Percentiles rank a stretch among this genome's conserved stretches.
phyloP scores from a whole-genome alignment of 306 rosid species.

The Astragalus glycyphyllos region DNA sequence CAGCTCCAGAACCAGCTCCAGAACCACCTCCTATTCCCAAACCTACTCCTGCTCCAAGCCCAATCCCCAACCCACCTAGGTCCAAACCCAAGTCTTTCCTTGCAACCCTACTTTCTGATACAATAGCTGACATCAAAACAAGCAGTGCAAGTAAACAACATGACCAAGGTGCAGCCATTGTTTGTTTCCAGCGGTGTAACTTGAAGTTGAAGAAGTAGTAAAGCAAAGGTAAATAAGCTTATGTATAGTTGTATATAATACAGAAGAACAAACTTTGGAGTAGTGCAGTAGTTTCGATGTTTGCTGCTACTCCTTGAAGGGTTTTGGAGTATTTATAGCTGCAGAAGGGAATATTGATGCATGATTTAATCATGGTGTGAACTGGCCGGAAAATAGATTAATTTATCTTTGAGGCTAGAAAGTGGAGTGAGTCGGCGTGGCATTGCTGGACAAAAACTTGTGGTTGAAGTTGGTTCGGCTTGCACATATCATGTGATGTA shows the following conservation, averaged over 20 bases:
- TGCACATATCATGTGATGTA: constrained; percentile 12
- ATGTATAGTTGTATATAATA: neutral
- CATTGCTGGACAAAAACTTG: constrained; percentile 41
- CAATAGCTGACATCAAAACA: constrained; percentile 46
- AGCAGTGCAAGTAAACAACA: constrained; percentile 44
- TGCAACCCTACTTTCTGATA: constrained; percentile 50
- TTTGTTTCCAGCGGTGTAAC: neutral
- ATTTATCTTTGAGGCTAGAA: constrained; percentile 21
- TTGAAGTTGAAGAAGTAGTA: neutral
- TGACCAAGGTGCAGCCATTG: constrained; percentile 52
- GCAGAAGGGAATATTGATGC: neutral
- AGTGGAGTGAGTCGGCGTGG: constrained; percentile 40
- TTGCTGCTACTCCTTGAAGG: neutral
- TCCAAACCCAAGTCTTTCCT: constrained; percentile 62
- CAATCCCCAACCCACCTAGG: constrained; percentile 63
- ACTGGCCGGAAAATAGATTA: constrained; percentile 10
- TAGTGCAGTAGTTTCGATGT: neutral
- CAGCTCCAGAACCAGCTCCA: constrained; percentile 61
- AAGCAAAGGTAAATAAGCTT: neutral
- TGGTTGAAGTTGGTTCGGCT: constrained; percentile 37
- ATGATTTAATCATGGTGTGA: constrained; percentile 28
- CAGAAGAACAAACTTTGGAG: constrained; percentile 11
- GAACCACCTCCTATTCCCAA: constrained; percentile 58
- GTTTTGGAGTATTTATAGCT: constrained; percentile 44
- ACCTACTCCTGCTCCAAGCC: constrained; percentile 56